These are phyloP conservation scores for Fusarium sublunatum DNA, from an alignment of 2,329 filamentous ascomycete genomes.

Conservation along the genomic window DNA sequence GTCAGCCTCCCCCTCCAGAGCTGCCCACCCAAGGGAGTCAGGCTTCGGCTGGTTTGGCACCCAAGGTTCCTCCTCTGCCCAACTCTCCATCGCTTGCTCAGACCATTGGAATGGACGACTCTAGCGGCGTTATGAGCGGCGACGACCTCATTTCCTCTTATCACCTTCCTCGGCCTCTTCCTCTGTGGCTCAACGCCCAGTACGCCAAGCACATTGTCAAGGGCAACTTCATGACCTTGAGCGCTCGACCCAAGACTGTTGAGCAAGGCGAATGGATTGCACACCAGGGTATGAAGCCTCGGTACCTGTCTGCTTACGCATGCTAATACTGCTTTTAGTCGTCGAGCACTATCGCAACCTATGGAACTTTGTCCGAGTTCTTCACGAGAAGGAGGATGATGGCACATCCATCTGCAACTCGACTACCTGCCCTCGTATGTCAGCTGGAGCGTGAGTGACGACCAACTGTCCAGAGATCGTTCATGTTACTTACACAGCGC, in stretches of 20 bases:
- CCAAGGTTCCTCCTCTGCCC: slow-evolving; percentile 70
- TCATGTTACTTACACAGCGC: slow-evolving; percentile 19
- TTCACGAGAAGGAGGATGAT: slow-evolving; percentile 86
- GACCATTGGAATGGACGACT: slow-evolving; percentile 75
- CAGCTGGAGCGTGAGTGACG: slow-evolving; percentile 83
- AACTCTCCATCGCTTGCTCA: slow-evolving; percentile 73
- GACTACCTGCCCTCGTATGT: slow-evolving; percentile 89
- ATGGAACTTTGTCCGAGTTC: slow-evolving; percentile 88
- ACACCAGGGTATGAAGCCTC: slow-evolving; percentile 77
- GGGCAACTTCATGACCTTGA: slow-evolving; percentile 98
- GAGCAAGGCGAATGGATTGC: slow-evolving; percentile 96
- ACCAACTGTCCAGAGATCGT: not conserved
- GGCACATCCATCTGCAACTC: slow-evolving; percentile 86
- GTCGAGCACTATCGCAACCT: slow-evolving; percentile 93
- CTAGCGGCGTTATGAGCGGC: slow-evolving; percentile 59
- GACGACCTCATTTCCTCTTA: slow-evolving; percentile 70
- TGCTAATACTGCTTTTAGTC: slow-evolving; percentile 62
- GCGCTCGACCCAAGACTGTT: slow-evolving; percentile 91
- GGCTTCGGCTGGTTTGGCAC: slow-evolving; percentile 63
- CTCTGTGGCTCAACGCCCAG: slow-evolving; percentile 76
- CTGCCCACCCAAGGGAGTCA: slow-evolving; percentile 60
- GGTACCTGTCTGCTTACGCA: not conserved
- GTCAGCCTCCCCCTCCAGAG: slow-evolving; percentile 62
- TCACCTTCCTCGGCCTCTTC: slow-evolving; percentile 73
- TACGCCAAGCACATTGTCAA: slow-evolving; percentile 92